A percentile compares a stretch with the other conserved stretches of the same genome.
phyloP scores from a whole-genome alignment of 371 early-diverging fungal genomes.

The Zopfochytrium polystomum region DNA sequence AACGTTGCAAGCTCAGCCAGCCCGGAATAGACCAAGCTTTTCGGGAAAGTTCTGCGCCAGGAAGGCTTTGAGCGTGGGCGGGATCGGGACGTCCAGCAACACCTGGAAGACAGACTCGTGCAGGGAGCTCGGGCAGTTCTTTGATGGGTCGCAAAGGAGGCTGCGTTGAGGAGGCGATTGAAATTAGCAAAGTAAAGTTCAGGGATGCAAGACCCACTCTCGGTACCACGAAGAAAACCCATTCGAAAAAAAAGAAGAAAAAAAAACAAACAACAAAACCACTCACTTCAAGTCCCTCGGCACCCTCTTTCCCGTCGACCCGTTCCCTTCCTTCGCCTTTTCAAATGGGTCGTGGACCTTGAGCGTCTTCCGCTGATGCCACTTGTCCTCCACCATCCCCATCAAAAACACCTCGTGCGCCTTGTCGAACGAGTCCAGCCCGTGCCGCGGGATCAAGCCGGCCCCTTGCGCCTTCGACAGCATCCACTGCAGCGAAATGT shows the following conservation, averaged over 20 bases:
- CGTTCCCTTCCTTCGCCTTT: neutral
- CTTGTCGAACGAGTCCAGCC: neutral
- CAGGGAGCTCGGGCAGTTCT: neutral
- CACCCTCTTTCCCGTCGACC: slow-evolving; percentile 5
- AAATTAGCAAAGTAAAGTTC: too few species aligned
- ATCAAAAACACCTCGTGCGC: slow-evolving; percentile 12
- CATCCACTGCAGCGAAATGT: slow-evolving; percentile 20
- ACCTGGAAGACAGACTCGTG: neutral
- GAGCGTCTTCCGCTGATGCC: neutral
- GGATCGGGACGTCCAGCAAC: neutral
- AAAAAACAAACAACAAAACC: too few species aligned
- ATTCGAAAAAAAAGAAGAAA: too few species aligned
- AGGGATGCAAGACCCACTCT: too few species aligned
- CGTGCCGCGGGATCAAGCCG: slow-evolving; percentile 6
- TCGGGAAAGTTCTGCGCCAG: too few species aligned
- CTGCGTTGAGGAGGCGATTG: too few species aligned
- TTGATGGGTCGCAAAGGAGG: neutral
- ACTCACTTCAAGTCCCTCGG: slow-evolving; percentile 13
- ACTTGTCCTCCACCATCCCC: slow-evolving; percentile 6
- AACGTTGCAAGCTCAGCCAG: too few species aligned
- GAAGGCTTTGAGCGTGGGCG: neutral
- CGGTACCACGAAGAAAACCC: too few species aligned
- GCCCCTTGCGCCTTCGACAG: slow-evolving; percentile 14
- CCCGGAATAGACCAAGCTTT: too few species aligned
- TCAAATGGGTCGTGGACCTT: slow-evolving; percentile 16